These are phyloP conservation scores for Leishmania tropica DNA, from an alignment of 208 protist genomes.

Conservation along the genomic window DNA sequence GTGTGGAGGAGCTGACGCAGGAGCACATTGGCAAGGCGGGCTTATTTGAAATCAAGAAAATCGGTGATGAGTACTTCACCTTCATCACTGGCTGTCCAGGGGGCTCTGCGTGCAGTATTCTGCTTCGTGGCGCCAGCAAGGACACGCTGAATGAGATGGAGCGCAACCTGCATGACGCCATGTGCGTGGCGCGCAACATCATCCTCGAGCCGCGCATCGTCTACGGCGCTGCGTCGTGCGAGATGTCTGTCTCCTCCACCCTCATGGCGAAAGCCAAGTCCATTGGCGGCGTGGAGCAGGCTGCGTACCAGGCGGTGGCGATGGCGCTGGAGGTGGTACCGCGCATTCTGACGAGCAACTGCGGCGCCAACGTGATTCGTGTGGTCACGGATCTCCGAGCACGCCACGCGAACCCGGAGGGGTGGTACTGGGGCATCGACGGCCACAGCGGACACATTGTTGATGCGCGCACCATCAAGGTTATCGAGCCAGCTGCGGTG, in stretches of 20 bases:
- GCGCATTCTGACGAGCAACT: slow-evolving; percentile 99
- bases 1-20: slow-evolving; percentile 97
- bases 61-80: slow-evolving; percentile 99
- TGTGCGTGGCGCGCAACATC: slow-evolving; percentile 99
- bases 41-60: slow-evolving; percentile 99
- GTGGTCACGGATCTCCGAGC: slow-evolving; percentile 98
- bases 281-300: slow-evolving; percentile 97
- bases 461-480: slow-evolving; percentile 95
- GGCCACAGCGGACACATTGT: slow-evolving; percentile 95
- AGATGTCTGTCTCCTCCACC: slow-evolving; percentile 96
- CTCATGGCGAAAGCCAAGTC: slow-evolving; percentile 95
- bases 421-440: slow-evolving; percentile 97
- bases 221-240: slow-evolving; percentile 98
- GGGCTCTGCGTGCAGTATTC: slow-evolving; percentile 99
- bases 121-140: slow-evolving; percentile 99
- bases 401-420: slow-evolving; percentile 89
- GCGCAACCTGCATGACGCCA: slow-evolving; percentile 99
- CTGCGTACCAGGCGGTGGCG: slow-evolving; percentile 97
- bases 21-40: slow-evolving; percentile 98
- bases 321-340: slow-evolving; percentile 96
- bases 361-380: slow-evolving; percentile 98
- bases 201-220: slow-evolving; percentile 97
- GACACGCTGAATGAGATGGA: slow-evolving; percentile 99
- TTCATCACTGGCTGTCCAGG: slow-evolving; percentile 99
- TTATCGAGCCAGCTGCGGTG: slow-evolving; percentile 98